A percentile compares a stretch with the other conserved stretches of the same genome.
phyloP scores from a whole-genome alignment of 2,329 filamentous ascomycete genomes.

The Trichoderma sp. region DNA sequence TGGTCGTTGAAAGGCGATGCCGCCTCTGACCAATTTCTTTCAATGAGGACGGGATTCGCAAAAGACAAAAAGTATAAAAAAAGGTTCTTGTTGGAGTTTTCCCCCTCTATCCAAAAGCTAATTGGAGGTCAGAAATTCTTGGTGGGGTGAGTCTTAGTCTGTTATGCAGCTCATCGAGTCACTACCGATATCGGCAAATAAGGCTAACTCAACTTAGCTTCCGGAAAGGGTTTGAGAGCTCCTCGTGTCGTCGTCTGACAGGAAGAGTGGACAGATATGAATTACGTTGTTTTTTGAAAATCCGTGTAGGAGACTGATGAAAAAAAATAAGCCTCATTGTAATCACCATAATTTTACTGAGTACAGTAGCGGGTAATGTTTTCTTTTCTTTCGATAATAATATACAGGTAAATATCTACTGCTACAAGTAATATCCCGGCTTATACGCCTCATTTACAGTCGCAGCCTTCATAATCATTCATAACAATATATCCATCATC shows the following conservation, averaged over 20 bases:
- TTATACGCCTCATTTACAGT: not conserved
- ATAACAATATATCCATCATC: not conserved
- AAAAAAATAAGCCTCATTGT: not conserved
- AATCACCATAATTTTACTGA: not conserved
- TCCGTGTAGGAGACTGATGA: not conserved
- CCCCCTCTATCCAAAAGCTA: not conserved
- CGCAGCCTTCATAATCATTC: not conserved
- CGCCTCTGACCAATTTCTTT: slow-evolving; percentile 8
- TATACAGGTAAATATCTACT: not conserved
- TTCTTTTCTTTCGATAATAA: not conserved
- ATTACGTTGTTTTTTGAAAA: not conserved
- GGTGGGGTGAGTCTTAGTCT: slow-evolving; percentile 9
- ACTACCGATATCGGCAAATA: slow-evolving; percentile 19
- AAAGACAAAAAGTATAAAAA: not conserved
- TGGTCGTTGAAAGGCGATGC: slow-evolving; percentile 5
- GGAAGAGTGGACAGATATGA: not conserved
- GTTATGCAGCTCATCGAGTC: slow-evolving; percentile 13
- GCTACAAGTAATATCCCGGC: not conserved
- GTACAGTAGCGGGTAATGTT: not conserved
- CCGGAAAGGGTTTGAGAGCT: not conserved
- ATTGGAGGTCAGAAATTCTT: slow-evolving; percentile 5
- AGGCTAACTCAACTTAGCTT: not conserved
- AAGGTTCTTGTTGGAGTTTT: not conserved
- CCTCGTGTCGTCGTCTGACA: not conserved
- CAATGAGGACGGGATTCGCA: not conserved